phyloP scores from a whole-genome alignment of 2,329 filamentous ascomycete genomes.

The Phaeomoniella chlamydospora region DNA sequence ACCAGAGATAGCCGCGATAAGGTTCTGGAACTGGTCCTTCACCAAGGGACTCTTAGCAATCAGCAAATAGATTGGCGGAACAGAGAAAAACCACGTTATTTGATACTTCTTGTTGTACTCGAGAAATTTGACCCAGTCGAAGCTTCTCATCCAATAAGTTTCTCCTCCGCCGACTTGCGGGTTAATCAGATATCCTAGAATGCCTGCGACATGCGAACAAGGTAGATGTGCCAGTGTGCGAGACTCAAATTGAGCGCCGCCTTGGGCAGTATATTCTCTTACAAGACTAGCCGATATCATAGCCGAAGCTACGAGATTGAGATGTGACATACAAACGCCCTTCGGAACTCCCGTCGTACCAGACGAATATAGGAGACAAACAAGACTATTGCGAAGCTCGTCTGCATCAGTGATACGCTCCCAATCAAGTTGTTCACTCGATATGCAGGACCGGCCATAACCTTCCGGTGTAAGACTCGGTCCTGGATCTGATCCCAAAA shows the following conservation, averaged over 20 bases:
- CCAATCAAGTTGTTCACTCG: slow-evolving; percentile 31
- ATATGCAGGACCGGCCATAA: slow-evolving; percentile 3
- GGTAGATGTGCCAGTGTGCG: slow-evolving; percentile 31
- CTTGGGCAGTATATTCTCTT: slow-evolving; percentile 10
- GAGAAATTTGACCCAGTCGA: slow-evolving; percentile 42
- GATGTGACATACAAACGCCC: slow-evolving; percentile 26
- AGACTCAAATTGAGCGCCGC: slow-evolving; percentile 16
- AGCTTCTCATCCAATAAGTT: slow-evolving; percentile 49
- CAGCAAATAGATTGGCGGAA: slow-evolving; percentile 46
- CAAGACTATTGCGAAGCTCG: slow-evolving; percentile 29
- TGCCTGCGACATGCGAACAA: slow-evolving; percentile 31
- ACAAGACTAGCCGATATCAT: slow-evolving; percentile 7
- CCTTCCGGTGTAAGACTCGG: slow-evolving; percentile 11
- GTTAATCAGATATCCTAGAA: slow-evolving; percentile 31
- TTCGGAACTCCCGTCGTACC: slow-evolving; percentile 17
- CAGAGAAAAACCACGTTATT: slow-evolving; percentile 42
- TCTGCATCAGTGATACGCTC: slow-evolving; percentile 34
- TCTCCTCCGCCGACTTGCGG: slow-evolving; percentile 30
- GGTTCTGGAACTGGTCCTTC: slow-evolving; percentile 37
- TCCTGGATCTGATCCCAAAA: slow-evolving; percentile 30
- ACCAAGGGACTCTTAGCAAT: slow-evolving; percentile 43
- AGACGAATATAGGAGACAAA: slow-evolving; percentile 18
- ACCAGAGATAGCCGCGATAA: slow-evolving; percentile 35
- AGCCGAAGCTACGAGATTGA: slow-evolving; percentile 26
- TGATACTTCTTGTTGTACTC: slow-evolving; percentile 33